Percentiles rank a stretch among this genome's conserved stretches.
These are phyloP conservation scores for Westerdykella ornata DNA, from an alignment of 2,329 filamentous ascomycete genomes.

Conservation along the genomic window DNA sequence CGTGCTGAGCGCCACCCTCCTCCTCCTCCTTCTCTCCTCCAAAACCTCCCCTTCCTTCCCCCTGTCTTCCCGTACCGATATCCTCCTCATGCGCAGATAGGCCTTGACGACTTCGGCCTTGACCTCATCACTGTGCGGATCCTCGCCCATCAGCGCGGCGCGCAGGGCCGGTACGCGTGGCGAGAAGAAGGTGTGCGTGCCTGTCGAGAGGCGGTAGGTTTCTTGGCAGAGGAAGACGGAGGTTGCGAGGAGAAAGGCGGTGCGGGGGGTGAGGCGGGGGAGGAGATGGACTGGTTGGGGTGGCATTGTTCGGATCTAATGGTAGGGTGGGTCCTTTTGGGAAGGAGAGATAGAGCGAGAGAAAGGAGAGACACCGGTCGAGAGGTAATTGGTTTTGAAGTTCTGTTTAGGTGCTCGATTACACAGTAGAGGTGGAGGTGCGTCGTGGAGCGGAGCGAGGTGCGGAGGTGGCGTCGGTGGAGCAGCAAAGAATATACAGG, in stretches of 20 bases:
- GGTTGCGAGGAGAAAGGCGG: conserved; percentile 1
- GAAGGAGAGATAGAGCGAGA: neutral
- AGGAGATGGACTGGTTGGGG: conserved; percentile 5
- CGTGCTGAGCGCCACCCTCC: conserved; percentile 3
- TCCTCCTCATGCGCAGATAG: conserved; percentile 1
- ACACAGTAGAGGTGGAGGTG: no score
- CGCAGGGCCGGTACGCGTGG: conserved; percentile 11
- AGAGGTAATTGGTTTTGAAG: no score
- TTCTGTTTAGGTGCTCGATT: no score
- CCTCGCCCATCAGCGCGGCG: neutral
- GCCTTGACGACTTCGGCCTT: neutral
- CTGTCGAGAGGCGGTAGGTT: conserved; percentile 21
- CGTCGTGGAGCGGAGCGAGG: no score
- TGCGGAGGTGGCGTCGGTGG: no score
- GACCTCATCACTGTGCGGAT: neutral
- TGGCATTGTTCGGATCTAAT: conserved; percentile 9
- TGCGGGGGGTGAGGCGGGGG: neutral
- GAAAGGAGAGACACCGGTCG: no score
- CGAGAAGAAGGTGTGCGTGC: conserved; percentile 24
- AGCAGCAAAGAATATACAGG: no score
- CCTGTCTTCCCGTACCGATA: neutral
- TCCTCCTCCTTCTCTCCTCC: conserved; percentile 1
- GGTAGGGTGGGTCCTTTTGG: conserved; percentile 7
- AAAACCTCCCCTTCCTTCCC: conserved; percentile 12
- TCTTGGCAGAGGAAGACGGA: conserved; percentile 16